Evolutionary conservation across 2,329 filamentous ascomycete genomes (phyloP).

Genomic region (Alternaria atra): DNA sequence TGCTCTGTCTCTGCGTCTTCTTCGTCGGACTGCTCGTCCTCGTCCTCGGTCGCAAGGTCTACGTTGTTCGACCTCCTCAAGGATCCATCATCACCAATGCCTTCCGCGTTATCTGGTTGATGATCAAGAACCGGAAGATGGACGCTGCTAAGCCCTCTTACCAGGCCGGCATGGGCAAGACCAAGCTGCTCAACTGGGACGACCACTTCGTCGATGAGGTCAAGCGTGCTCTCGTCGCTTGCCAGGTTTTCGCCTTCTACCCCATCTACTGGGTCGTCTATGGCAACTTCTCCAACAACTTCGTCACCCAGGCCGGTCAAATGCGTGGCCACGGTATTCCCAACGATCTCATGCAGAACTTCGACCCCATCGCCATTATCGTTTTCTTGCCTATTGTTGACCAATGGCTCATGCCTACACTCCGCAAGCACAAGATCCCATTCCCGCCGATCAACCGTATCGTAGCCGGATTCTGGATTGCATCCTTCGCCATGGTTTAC

Average conservation of each 20-base stretch:
- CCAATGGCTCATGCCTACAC: slow-evolving; percentile 52
- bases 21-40: slow-evolving; percentile 67
- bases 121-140: slow-evolving; percentile 63
- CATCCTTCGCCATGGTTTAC: slow-evolving; percentile 63
- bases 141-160: slow-evolving; percentile 73
- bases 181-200: slow-evolving; percentile 64
- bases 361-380: slow-evolving; percentile 58
- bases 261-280: slow-evolving; percentile 59
- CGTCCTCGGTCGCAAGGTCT: slow-evolving; percentile 49
- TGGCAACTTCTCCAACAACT: slow-evolving; percentile 55
- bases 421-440: slow-evolving; percentile 53
- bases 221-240: slow-evolving; percentile 71
- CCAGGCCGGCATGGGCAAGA: slow-evolving; percentile 63
- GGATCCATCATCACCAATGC: slow-evolving; percentile 51
- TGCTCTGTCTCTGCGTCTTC: slow-evolving; percentile 73
- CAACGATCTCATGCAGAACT: slow-evolving; percentile 60
- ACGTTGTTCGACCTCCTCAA: slow-evolving; percentile 51
- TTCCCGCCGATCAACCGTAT: slow-evolving; percentile 64
- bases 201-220: slow-evolving; percentile 78
- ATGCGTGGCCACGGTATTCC: slow-evolving; percentile 58
- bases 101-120: slow-evolving; percentile 69
- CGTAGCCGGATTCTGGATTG: slow-evolving; percentile 62
- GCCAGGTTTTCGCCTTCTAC: slow-evolving; percentile 69
- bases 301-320: slow-evolving; percentile 56
- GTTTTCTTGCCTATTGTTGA: slow-evolving; percentile 59